phyloP scores from a whole-genome alignment of 176 grass and related monocot species.

The Cocos nucifera region DNA sequence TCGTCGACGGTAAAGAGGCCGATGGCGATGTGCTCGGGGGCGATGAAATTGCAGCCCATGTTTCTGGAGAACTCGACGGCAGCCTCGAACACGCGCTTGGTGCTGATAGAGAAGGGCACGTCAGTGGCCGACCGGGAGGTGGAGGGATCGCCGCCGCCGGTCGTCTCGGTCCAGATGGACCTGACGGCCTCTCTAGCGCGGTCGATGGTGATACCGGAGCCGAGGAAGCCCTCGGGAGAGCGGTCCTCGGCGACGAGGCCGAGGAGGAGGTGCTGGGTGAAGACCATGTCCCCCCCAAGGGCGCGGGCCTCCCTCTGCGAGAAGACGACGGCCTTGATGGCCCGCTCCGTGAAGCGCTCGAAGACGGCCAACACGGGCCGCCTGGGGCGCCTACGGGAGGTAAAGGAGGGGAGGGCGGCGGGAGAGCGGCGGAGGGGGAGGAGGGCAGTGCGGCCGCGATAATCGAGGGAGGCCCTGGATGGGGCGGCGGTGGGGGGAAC shows the following conservation, averaged over 20 bases:
- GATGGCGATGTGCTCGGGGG: constrained; percentile 73
- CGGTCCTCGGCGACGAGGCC: constrained; percentile 80
- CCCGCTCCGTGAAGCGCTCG: constrained; percentile 83
- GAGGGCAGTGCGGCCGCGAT: background rate
- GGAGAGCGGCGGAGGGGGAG: constrained; percentile 10
- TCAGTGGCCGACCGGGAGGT: constrained; percentile 34
- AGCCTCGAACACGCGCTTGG: constrained; percentile 57
- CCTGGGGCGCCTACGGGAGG: constrained; percentile 1
- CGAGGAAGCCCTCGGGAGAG: constrained; percentile 47
- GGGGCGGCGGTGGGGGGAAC: constrained; percentile 3
- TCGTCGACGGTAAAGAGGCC: constrained; percentile 69
- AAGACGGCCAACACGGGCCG: constrained; percentile 43
- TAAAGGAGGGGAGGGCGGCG: constrained; percentile 1
- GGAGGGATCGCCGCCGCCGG: background rate
- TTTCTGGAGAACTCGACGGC: constrained; percentile 60
- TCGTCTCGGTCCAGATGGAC: constrained; percentile 17
- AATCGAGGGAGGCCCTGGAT: background rate
- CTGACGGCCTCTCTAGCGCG: constrained; percentile 58
- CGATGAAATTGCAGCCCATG: constrained; percentile 74
- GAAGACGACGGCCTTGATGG: constrained; percentile 64
- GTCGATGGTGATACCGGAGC: constrained; percentile 70
- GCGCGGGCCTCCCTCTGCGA: constrained; percentile 76
- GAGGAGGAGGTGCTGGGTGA: constrained; percentile 78
- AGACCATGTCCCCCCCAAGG: constrained; percentile 50
- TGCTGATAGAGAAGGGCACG: constrained; percentile 53